Conservation (phyloP, 345 rosid species). For the Melaleuca alternifolia region DNA sequence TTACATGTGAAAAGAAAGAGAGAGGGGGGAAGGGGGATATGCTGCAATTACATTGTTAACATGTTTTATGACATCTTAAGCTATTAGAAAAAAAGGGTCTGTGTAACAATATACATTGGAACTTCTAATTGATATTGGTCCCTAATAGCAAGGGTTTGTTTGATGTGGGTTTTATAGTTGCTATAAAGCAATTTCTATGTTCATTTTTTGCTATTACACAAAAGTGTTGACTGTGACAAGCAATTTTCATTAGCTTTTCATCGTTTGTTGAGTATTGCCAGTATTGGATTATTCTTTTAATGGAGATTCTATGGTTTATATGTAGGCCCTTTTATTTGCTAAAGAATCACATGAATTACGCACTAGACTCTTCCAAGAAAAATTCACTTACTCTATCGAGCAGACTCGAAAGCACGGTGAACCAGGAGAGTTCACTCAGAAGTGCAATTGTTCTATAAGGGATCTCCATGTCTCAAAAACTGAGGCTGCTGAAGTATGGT, state of each 20-base stretch:
- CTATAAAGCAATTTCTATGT: not conserved
- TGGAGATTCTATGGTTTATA: not conserved
- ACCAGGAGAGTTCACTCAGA: slow-evolving; percentile 28
- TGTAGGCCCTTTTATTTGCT: slow-evolving; percentile 76
- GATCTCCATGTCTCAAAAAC: slow-evolving; percentile 34
- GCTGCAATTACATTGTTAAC: not conserved
- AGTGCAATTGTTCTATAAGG: slow-evolving; percentile 21
- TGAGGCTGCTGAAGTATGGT: slow-evolving; percentile 49
- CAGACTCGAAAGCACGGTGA: slow-evolving; percentile 28
- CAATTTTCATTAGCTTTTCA: not conserved
- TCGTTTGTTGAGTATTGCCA: not conserved
- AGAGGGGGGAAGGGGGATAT: not conserved
- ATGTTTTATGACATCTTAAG: not conserved
- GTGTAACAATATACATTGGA: not conserved
- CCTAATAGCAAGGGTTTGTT: not conserved
- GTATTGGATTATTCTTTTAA: not conserved
- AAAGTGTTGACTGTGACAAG: not conserved
- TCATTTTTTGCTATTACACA: not conserved
- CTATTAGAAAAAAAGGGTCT: not conserved
- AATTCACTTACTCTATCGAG: slow-evolving; percentile 56
- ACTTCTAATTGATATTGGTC: not conserved
- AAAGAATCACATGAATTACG: slow-evolving; percentile 69
- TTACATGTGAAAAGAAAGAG: not conserved
- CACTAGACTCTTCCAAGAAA: slow-evolving; percentile 59
- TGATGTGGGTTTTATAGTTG: not conserved